Base-by-base conservation (phyloP, 202 grass and related monocot species). In the Musa balbisiana region DNA sequence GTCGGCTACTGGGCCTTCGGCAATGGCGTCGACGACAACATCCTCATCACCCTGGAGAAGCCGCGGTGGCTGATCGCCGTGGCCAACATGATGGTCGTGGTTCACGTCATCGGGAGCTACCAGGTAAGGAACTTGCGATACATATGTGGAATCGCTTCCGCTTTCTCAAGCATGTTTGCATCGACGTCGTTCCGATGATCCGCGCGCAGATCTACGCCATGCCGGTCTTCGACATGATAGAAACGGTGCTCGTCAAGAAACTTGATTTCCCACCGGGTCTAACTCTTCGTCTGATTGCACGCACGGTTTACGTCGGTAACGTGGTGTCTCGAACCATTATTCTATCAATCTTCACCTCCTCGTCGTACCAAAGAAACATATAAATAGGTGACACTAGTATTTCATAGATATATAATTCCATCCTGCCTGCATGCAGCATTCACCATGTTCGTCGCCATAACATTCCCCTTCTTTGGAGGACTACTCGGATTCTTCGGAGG, bases 51-150 rank as follows among this genome's bases (percentile, higher is more conserved):
- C 3, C 79, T 96, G 67, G 49, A 53, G 17, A 96, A 73, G 20
- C 92, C 92, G 0, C 84, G 74, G 26, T 96, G 92, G 92, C 89
- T 96, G 71, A 92, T 92, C 69, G 89, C 92, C n/a, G 51, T 77
- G 1, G 92, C 92, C 53, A 96, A 96, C 74, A 90, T 96, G 89
- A 33, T 33, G 29, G 29, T 33, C 3, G 29, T 33, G 29, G 29
- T 33, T 33, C 29, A 33, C 29, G 29, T 33, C 29, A 33, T 33
- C 29, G 29, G 29, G 29, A 33, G 29, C 29, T 33, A 33, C 29
- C 29, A 33, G 29, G 29, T 33, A 33, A 4, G 29, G 29, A 33
- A 4, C 29, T 33, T 4, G 3, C 29, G 29, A 33, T 64, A 3
- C 29, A 33, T 33, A 0, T 4, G 29, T 33, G 29, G 29, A 33